Base-by-base conservation (phyloP, 2,329 filamentous ascomycete genomes). In the Epichloe coenophiala region DNA sequence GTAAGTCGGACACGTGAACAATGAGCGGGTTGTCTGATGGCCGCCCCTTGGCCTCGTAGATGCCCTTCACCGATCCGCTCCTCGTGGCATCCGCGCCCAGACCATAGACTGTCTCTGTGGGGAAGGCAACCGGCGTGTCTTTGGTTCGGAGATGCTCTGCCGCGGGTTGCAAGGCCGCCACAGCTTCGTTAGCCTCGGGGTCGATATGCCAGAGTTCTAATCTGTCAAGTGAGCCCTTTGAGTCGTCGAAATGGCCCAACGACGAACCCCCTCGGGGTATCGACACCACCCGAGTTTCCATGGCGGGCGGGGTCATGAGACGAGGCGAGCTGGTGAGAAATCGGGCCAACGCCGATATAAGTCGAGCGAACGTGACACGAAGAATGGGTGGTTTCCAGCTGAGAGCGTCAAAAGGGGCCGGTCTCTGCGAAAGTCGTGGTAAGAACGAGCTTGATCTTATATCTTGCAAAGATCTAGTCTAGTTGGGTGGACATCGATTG, bases 71-170 rank as follows among this genome's bases (percentile, higher is more conserved):
- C 2, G 91, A 86, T 23, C 71, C 74, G 60, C 83, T 88, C 59
- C 88, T 80, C 27, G 90, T 97, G 11, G 93, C 93, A 69, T 97
- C 93, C 13, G 93, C 93, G n/a, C 89, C 93, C 7, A 98, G 76
- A 0, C 93, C 93, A 64, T 98, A 98, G 1, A 98, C 93, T 0
- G 93, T 98, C 69, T 98, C 93, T 0, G 93, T 98, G 1, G 93
- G 93, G 63, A 98, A 98, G 1, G 88, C 93, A 45, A 98, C 88
- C 4, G 93, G 93, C 3, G 77, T 76, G 62, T 87, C 76, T 48
- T 76, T 81, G 17, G 73, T 73, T 48, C 73, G 77, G 37, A 95
- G 71, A 56, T 82, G 75, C 12, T 74, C 63, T 2, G 86, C 88
- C 1, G 88, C 88, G 50, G 80, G 70, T 52, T 71, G 68, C 38